A percentile compares a stretch with the other conserved stretches of the same genome.
phyloP scores from a whole-genome alignment of 2,329 filamentous ascomycete species.

The Fusarium poae region DNA sequence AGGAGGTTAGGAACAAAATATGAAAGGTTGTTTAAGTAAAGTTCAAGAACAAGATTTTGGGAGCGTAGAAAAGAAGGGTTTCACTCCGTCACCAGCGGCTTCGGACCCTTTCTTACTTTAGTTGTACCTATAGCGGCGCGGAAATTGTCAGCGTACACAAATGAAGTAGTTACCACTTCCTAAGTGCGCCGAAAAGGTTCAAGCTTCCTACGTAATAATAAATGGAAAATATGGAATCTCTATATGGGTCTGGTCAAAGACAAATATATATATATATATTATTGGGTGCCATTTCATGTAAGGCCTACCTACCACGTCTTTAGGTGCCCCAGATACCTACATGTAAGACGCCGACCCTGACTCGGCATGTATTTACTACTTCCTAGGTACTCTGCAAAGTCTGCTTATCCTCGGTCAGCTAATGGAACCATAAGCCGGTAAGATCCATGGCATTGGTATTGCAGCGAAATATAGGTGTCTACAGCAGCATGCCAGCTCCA shows the following conservation, averaged over 20 bases:
- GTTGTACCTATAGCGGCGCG: conserved; percentile 37
- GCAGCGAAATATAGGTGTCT: conserved; percentile 10
- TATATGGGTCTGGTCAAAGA: conserved; percentile 15
- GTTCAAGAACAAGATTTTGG: conserved; percentile 23
- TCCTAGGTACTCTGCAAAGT: background rate
- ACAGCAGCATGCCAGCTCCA: conserved; percentile 2
- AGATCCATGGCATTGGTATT: background rate
- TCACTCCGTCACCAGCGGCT: conserved; percentile 45
- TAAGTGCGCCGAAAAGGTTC: conserved; percentile 26
- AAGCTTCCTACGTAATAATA: conserved; percentile 11
- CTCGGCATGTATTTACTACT: conserved; percentile 6
- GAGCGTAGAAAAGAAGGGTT: conserved; percentile 40
- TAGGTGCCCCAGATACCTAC: background rate
- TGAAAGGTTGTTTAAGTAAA: conserved; percentile 15
- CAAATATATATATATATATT: conserved; percentile 14
- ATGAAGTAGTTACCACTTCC: conserved; percentile 28
- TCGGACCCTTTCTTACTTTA: conserved; percentile 40
- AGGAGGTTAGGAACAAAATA: conserved; percentile 3
- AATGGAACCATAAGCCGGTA: conserved; percentile 6
- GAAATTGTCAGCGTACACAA: conserved; percentile 47
- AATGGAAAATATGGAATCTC: conserved; percentile 9
- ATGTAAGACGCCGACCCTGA: conserved; percentile 5
- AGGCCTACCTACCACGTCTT: background rate
- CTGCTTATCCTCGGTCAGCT: conserved; percentile 21
- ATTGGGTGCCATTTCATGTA: conserved; percentile 6